Evolutionary conservation across 352 stramenopile species (phyloP), one percentile per base, ranked within the genome.

Genomic region (Pythium rhizo-oryzae): DNA sequence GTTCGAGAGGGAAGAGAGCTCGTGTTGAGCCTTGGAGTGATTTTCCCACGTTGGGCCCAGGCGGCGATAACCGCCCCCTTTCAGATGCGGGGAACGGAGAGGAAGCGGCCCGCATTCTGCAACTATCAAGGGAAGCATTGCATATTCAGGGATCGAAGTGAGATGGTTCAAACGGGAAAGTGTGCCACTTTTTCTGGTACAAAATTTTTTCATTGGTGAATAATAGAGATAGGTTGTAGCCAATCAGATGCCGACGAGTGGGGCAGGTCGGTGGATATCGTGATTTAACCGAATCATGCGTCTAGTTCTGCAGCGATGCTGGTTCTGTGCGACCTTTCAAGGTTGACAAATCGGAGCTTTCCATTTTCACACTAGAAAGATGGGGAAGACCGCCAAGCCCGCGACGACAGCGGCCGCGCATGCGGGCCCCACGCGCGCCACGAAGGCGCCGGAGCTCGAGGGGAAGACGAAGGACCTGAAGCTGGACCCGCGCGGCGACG

Each of bases 401-500:
- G 15, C 62, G 59, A 54, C 30, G 54, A 24, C 37, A 62, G 49
- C 12, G 41, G n/a, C 19, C 28, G 35, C 35, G 35, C 8, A 41
- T 16, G 35, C 35, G 35, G 35, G 8, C 35, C 12, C 35, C 8
- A 8, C 35, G 35, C 35, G 35, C 35, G 12, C 12, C 35, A 2
- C 2, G 1, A 15, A 41, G 35, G 35, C 6, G 35, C 35, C 37
- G 24, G 18, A 24, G 25, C n/a, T 69, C 18, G 24, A 62, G 44
- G 24, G 23, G 7, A 37, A 18, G 41, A 69, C 69, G 56, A 58
- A 78, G 41, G 72, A 91, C 55, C 65, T 93, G 39, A 61, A 85
- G 59, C 70, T 93, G 49, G 85, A 92, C 49, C 67, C 81, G n/a
- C 80, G 82, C 18, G 80, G 83, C 47, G 83, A 92, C 30, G 85